Base-by-base conservation (phyloP, 2,329 filamentous ascomycete species). In the Xylaria hypoxylon region DNA sequence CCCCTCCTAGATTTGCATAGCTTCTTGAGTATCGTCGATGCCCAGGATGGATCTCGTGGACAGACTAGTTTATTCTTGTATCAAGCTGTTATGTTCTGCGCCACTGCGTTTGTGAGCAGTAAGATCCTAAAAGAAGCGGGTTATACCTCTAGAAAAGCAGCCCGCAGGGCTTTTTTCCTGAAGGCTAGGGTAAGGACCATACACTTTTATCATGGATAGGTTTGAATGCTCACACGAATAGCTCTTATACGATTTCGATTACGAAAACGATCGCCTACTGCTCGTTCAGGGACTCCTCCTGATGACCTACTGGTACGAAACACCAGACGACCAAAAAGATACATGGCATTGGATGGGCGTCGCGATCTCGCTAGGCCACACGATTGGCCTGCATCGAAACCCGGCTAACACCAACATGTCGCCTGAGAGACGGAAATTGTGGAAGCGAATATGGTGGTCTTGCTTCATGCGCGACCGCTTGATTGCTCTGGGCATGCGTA, bases 271-370 rank as follows among this genome's bases (percentile, higher is more conserved):
- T 78, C 92, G 94, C 58, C 90, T 97, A 64, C 89, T 93, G 22
- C 86, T 97, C 26, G 93, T 97, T 17, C 95, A 97, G 79, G 91
- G 92, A 4, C 84, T 97, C 24, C 84, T 97, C 26, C 85, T 97
- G 66, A 94, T 97, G 92, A 97, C 94, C 3, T 97, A 97, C 78
- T 98, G 95, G 92, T 97, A 97, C 78, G 94, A 97, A 80, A 97
- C 93, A 13, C 94, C 94, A 0, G 94, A 97, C 79, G 95, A 97
- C 77, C 93, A 97, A 77, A 97, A 97, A 79, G 95, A 97, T 78
- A 97, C 94, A 51, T 97, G 95, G 92, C 94, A 97, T 77, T 97
- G 94, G 95, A 97, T 97, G 92, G 95, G 95, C 19, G 93, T 97
- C 42, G 95, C 94, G 47, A 92, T 97, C 66, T 97, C 94, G 13